Evolutionary conservation across 2,329 filamentous ascomycete species (phyloP).

Genomic region (Paecilomyces niveus): DNA sequence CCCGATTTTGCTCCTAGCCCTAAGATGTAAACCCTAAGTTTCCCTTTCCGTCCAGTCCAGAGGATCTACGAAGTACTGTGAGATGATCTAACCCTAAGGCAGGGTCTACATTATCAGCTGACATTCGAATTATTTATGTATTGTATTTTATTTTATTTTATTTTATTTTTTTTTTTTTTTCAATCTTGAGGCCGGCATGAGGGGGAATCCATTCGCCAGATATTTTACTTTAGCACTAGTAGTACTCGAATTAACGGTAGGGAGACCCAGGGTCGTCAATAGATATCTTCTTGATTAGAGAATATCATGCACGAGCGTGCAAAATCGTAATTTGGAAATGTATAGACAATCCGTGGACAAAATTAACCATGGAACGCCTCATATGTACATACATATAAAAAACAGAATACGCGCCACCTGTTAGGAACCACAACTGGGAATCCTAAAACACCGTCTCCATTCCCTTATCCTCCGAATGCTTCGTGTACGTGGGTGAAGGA

Average conservation of each 20-base stretch:
- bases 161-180: too few relatives aligned
- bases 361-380: not conserved
- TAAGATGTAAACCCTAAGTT: constrained; percentile 19
- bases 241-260: too few relatives aligned
- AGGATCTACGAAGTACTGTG: not conserved
- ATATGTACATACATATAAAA: not conserved
- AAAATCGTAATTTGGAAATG: not conserved
- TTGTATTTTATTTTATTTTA: too few relatives aligned
- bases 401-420: not conserved
- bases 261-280: too few relatives aligned
- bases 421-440: not conserved
- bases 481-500: not conserved
- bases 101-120: too few relatives aligned
- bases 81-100: too few relatives aligned
- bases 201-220: too few relatives aligned
- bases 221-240: too few relatives aligned
- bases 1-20: constrained; percentile 13
- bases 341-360: not conserved
- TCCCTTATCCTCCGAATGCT: not conserved
- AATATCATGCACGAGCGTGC: not conserved
- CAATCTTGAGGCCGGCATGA: too few relatives aligned
- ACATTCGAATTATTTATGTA: too few relatives aligned
- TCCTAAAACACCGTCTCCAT: constrained; percentile 9
- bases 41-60: not conserved
- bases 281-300: not conserved